Evolutionary conservation across 306 rosid genomes (phyloP), one percentile per base, ranked within the genome.

Genomic region (Trifolium dubium): DNA sequence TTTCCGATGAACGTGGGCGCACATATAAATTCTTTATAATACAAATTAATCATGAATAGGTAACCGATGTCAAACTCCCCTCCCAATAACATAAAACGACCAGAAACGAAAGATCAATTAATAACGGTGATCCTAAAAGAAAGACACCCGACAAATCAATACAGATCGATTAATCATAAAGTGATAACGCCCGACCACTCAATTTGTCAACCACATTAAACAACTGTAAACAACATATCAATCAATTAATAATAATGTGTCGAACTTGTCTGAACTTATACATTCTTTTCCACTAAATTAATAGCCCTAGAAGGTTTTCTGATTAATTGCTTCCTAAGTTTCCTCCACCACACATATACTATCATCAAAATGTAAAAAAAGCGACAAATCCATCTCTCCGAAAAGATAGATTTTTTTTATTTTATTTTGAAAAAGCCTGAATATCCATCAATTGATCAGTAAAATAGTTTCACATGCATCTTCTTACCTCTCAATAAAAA

Each of bases 51-150:
- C 29, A 53, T 2, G 35, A 61, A 61, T 8, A 54, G 8, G 67
- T 35, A 70, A 76, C 58, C 9, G n/a, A 71, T 6, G 10, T 72
- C 65, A 31, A 14, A 60, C 65, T 31, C 19, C 41, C 18, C 39
- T 60, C 41, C 5, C 65, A 59, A 13, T 31, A 0, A 60, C 65
- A 30, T 13, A 59, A 59, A 59, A 13, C 7, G 14, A 6, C 65
- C 41, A 1, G 39, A 59, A 30, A 30, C 19, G 41, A 30, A 41
- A 60, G 4, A 60, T 30, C 65, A 60, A 31, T 29, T 60, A 60
- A 32, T 60, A 60, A 60, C 3, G 2, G 11, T 14, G 41, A 60
- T 13, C 65, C 6, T 56, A 23, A 2, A 28, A 10, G 8, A 56
- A 56, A 28, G 35, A 53, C 15, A 7, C 15, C 15, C 50, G 12